Conservation (phyloP, 306 rosid species). For the Dryas drummondii region DNA sequence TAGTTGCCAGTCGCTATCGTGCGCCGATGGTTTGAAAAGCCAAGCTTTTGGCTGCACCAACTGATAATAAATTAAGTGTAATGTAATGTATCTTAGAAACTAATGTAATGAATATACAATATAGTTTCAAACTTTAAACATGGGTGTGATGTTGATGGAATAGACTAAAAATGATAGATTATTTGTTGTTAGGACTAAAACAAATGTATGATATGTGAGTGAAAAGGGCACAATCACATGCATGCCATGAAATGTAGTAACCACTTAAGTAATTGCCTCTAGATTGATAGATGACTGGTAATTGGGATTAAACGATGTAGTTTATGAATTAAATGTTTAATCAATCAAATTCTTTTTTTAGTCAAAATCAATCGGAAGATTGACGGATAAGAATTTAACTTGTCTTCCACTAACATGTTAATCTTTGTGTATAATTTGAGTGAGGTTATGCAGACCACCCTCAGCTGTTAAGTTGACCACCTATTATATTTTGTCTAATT, state of each 20-base stretch:
- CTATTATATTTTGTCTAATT: too few relatives aligned
- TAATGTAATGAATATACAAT: background rate
- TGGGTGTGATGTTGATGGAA: background rate
- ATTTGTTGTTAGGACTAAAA: background rate
- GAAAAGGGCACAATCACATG: background rate
- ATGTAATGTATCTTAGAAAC: background rate
- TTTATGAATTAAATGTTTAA: background rate
- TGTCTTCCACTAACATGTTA: too few relatives aligned
- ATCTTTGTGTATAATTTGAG: background rate
- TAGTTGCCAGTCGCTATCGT: background rate
- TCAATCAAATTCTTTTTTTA: too few relatives aligned
- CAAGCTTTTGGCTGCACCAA: conserved; percentile 2
- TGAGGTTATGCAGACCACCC: too few relatives aligned
- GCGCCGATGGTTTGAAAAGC: conserved; percentile 11
- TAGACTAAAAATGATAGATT: background rate
- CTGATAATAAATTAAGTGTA: too few relatives aligned
- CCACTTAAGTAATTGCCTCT: background rate
- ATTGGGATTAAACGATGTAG: background rate
- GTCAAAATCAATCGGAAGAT: too few relatives aligned
- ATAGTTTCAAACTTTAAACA: background rate
- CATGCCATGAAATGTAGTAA: background rate
- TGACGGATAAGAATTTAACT: too few relatives aligned
- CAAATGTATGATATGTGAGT: background rate
- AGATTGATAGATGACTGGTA: background rate
- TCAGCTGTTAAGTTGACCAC: too few relatives aligned